Conservation (phyloP, 208 protist species). For the Trypanosoma mega region DNA sequence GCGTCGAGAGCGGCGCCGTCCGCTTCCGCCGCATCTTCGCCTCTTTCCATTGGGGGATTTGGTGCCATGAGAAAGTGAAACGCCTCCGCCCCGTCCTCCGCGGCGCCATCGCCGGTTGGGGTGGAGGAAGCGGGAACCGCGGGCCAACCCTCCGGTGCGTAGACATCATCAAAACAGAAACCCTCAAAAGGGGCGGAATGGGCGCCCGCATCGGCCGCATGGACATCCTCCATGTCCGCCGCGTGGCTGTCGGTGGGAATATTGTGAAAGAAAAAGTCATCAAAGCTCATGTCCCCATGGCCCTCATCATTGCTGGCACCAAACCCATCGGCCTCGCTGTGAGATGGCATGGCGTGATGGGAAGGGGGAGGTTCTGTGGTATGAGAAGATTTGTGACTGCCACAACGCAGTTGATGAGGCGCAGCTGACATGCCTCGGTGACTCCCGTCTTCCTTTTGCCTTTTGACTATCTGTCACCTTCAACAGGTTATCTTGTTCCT, state of each 20-base stretch:
- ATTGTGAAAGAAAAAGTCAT: slow-evolving; percentile 27
- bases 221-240: neutral
- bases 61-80: no score
- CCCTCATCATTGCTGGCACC: neutral
- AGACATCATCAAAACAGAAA: slow-evolving; percentile 30
- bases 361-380: neutral
- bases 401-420: no score
- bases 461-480: no score
- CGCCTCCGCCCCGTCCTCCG: neutral
- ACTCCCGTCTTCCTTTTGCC: no score
- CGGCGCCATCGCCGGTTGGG: neutral
- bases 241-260: neutral
- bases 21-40: no score
- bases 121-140: neutral
- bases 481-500: neutral
- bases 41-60: no score
- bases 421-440: no score
- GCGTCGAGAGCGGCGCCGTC: no score
- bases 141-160: slow-evolving; percentile 22
- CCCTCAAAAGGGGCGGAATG: slow-evolving; percentile 21
- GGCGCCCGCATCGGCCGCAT: neutral
- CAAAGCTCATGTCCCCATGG: slow-evolving; percentile 14
- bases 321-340: neutral
- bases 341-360: neutral
- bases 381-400: no score